These are phyloP conservation scores for Melampsora larici-populina DNA, from an alignment of 1,284 basidiomycete species.

Conservation along the genomic window DNA sequence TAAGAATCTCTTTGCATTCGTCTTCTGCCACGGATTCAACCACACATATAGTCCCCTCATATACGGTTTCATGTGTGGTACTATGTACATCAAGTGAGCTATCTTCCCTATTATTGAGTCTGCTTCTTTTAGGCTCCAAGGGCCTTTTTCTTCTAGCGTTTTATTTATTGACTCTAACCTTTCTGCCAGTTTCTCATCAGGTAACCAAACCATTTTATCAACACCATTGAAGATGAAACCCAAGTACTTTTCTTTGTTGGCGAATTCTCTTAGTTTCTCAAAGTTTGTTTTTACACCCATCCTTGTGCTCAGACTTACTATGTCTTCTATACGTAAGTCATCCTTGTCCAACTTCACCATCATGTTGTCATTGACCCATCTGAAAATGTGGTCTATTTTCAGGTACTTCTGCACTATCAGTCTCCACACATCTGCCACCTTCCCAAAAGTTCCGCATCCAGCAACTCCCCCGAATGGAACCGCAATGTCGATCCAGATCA, in stretches of 20 bases:
- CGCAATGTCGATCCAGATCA: not conserved
- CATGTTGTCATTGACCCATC: not conserved
- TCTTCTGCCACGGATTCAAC: not conserved
- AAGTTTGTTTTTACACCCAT: not conserved
- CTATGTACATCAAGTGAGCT: no score
- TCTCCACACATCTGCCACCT: not conserved
- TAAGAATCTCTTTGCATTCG: not conserved
- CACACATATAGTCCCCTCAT: no score
- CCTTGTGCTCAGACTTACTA: not conserved
- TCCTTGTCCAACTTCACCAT: not conserved
- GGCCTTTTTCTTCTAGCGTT: not conserved
- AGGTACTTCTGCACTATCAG: not conserved
- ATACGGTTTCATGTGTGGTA: no score
- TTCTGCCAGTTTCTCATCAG: no score
- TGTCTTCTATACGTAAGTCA: not conserved
- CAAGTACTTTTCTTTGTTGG: no score
- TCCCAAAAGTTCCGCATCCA: no score
- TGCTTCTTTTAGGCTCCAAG: not conserved
- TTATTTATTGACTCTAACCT: no score
- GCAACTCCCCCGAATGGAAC: no score
- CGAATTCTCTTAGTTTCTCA: no score
- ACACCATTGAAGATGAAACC: not conserved
- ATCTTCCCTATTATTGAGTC: not conserved
- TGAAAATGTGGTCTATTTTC: not conserved
- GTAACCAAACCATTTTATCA: not conserved